phyloP scores from a whole-genome alignment of 2,329 filamentous ascomycete genomes.

The Arachnomyces sp. region DNA sequence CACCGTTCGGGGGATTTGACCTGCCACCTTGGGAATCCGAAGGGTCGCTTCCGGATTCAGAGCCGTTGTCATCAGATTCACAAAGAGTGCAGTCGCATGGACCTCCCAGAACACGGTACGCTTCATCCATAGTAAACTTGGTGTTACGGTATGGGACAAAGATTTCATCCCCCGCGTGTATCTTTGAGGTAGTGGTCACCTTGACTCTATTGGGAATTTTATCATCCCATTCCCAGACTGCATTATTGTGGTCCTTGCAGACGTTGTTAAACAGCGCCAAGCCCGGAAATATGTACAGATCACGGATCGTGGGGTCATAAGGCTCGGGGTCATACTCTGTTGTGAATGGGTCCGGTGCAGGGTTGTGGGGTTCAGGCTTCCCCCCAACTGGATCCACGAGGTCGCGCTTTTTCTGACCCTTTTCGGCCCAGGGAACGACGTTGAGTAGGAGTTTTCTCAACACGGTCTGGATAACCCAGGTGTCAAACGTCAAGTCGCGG shows the following conservation, averaged over 20 bases:
- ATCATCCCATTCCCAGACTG: constrained; percentile 22
- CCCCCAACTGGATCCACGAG: constrained; percentile 7
- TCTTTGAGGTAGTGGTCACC: constrained; percentile 19
- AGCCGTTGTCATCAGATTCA: not conserved
- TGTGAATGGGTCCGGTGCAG: no score
- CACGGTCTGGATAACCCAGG: constrained; percentile 28
- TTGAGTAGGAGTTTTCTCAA: constrained; percentile 25
- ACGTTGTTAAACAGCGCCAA: constrained; percentile 26
- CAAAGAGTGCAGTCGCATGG: constrained; percentile 4
- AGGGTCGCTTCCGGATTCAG: no score
- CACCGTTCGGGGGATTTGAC: no score
- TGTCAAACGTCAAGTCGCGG: constrained; percentile 29
- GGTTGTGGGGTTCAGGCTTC: not conserved
- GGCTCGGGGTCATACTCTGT: not conserved
- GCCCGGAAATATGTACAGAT: constrained; percentile 26
- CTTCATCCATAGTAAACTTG: constrained; percentile 3
- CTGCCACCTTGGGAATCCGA: no score
- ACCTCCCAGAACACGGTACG: constrained; percentile 6
- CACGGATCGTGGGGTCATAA: constrained; percentile 18
- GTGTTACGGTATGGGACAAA: constrained; percentile 5
- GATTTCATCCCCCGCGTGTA: constrained; percentile 21
- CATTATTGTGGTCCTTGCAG: constrained; percentile 17
- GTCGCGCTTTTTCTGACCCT: constrained; percentile 8
- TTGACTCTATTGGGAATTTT: constrained; percentile 22
- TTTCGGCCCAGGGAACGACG: constrained; percentile 23